Conservation (phyloP, 768 basidiomycete genomes). For the Auricularia auricula-judae region DNA sequence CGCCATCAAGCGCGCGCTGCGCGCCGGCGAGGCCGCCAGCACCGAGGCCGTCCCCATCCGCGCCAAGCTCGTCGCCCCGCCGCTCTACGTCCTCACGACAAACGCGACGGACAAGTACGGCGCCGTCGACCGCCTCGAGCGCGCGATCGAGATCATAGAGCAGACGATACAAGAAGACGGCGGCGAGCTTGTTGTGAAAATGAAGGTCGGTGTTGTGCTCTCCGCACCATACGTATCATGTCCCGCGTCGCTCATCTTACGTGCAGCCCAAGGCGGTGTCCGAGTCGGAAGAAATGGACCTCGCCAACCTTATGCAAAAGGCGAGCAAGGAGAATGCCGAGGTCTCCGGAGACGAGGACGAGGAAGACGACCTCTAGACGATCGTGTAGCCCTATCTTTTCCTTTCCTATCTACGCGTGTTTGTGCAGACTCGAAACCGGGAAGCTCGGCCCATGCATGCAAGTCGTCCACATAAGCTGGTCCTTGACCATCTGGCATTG, state of each 20-base stretch:
- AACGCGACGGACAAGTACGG: conserved; percentile 96
- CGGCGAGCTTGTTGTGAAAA: conserved; percentile 84
- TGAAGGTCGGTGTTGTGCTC: conserved; percentile 56
- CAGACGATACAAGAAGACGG: conserved; percentile 73
- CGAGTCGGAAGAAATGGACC: conserved; percentile 94
- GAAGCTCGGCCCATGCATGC: no score
- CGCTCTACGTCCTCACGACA: conserved; percentile 88
- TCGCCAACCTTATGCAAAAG: conserved; percentile 94
- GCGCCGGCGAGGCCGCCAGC: conserved; percentile 72
- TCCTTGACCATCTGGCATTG: not conserved
- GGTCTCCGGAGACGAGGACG: conserved; percentile 89
- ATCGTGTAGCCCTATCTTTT: not conserved
- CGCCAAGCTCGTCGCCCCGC: conserved; percentile 92
- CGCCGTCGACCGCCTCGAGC: conserved; percentile 86
- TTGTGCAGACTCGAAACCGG: no score
- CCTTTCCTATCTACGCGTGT: not conserved
- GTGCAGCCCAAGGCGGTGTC: conserved; percentile 90
- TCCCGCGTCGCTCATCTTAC: not conserved
- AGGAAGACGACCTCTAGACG: conserved; percentile 37
- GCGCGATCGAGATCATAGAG: conserved; percentile 87
- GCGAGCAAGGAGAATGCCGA: conserved; percentile 91
- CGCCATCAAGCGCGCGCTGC: conserved; percentile 86
- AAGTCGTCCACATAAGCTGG: no score
- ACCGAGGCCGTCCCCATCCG: conserved; percentile 91
- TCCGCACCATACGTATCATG: not conserved